phyloP scores from a whole-genome alignment of 148 eudicot genomes.

The Diospyros lotus region DNA sequence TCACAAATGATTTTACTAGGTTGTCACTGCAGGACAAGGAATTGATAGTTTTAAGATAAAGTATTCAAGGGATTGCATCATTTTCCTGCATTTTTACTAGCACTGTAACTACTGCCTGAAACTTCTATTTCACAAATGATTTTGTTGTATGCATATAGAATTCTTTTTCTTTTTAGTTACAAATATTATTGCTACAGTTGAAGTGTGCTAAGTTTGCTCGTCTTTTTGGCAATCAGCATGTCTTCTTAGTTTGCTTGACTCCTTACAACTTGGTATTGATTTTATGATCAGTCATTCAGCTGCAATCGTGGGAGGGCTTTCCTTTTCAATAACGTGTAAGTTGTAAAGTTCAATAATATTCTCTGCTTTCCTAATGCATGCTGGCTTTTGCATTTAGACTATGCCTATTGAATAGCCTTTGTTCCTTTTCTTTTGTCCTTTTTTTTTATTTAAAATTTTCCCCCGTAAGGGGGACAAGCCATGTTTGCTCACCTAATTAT shows the following conservation, averaged over 20 bases:
- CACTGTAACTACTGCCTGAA: not conserved
- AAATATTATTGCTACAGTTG: too few species aligned
- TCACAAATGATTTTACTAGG: not conserved
- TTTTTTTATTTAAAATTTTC: too few species aligned
- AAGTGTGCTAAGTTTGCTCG: not conserved
- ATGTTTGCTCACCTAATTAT: not conserved
- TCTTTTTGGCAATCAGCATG: not conserved
- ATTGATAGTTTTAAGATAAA: not conserved
- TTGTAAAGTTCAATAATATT: slow-evolving; percentile 5
- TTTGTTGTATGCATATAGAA: not conserved
- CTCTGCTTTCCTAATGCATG: not conserved
- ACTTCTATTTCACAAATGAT: not conserved
- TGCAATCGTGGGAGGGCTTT: slow-evolving; percentile 50
- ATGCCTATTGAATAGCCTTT: not conserved
- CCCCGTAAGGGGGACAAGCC: not conserved
- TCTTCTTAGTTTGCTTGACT: not conserved
- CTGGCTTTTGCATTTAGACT: not conserved
- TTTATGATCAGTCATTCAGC: slow-evolving; percentile 44
- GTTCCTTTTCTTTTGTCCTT: not conserved
- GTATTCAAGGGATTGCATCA: too few species aligned
- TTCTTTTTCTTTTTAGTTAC: not conserved
- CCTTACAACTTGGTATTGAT: slow-evolving; percentile 2
- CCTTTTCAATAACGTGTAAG: slow-evolving; percentile 60
- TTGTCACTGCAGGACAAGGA: not conserved
- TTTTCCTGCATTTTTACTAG: not conserved